Conservation (phyloP, 2,329 filamentous ascomycete genomes). For the Aspergillus candidus region DNA sequence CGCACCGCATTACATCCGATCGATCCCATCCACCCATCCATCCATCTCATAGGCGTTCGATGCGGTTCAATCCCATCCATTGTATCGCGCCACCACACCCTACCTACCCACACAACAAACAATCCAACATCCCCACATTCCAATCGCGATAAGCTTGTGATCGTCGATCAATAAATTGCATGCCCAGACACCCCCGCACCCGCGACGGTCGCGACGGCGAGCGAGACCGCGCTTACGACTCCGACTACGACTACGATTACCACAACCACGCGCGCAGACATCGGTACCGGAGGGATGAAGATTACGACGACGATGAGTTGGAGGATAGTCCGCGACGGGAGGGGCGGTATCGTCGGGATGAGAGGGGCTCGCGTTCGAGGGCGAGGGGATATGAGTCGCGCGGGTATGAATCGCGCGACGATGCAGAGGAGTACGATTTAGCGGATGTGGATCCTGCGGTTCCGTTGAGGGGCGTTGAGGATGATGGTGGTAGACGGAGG, state of each 20-base stretch:
- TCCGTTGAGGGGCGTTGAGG: slow-evolving; percentile 4
- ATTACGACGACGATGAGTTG: slow-evolving; percentile 19
- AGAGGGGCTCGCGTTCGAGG: slow-evolving; percentile 1
- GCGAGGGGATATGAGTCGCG: slow-evolving; percentile 15
- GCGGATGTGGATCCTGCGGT: slow-evolving; percentile 8
- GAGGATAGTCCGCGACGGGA: slow-evolving; percentile 14
- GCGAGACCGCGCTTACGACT: slow-evolving; percentile 9
- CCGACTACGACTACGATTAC: slow-evolving; percentile 12
- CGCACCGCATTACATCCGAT: too few relatives aligned
- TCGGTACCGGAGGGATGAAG: slow-evolving; percentile 15
- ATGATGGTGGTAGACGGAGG: slow-evolving; percentile 12
- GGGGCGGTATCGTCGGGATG: slow-evolving; percentile 18
- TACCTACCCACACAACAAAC: too few relatives aligned
- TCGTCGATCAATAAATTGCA: slow-evolving; percentile 6
- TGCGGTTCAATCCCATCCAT: too few relatives aligned
- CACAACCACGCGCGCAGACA: slow-evolving; percentile 9
- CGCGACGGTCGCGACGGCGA: slow-evolving; percentile 25
- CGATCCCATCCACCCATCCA: too few relatives aligned
- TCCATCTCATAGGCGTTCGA: too few relatives aligned
- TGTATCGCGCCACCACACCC: too few relatives aligned
- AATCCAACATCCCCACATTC: background rate
- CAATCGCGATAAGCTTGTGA: slow-evolving; percentile 6
- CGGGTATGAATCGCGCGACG: slow-evolving; percentile 16
- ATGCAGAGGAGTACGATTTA: slow-evolving; percentile 13
- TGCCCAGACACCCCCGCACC: slow-evolving; percentile 30